phyloP scores from a whole-genome alignment of 768 basidiomycete genomes.

The Amanita pallidorosea region DNA sequence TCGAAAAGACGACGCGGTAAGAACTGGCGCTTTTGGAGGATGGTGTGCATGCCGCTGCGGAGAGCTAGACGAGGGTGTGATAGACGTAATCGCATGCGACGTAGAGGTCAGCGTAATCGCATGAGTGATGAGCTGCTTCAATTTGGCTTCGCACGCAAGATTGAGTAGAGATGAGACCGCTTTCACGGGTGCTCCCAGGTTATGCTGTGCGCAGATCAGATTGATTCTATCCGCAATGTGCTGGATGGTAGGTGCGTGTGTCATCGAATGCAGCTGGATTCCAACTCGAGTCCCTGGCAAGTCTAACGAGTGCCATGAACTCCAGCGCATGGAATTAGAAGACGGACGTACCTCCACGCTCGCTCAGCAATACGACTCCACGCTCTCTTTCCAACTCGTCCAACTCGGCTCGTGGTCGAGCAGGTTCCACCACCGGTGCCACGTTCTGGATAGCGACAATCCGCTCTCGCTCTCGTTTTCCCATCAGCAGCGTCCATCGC shows the following conservation, averaged over 20 bases:
- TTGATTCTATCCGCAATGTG: constrained; percentile 75
- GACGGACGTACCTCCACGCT: constrained; percentile 47
- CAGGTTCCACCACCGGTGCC: constrained; percentile 28
- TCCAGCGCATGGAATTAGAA: neutral
- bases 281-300: constrained; percentile 62
- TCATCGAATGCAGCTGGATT: constrained; percentile 64
- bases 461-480: constrained; percentile 67
- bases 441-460: constrained; percentile 37
- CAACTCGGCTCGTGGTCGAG: constrained; percentile 32
- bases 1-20: constrained; percentile 64
- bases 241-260: constrained; percentile 62
- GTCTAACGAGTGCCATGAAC: constrained; percentile 25
- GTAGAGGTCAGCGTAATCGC: constrained; percentile 68
- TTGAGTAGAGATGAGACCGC: constrained; percentile 60
- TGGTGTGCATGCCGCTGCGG: constrained; percentile 14
- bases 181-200: constrained; percentile 48
- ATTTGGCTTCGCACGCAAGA: constrained; percentile 73
- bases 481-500: constrained; percentile 62
- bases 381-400: constrained; percentile 69
- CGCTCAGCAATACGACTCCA: constrained; percentile 50
- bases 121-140: constrained; percentile 77
- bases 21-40: constrained; percentile 30
- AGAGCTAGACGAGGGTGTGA: constrained; percentile 44
- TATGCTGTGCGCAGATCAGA: constrained; percentile 72
- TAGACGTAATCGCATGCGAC: constrained; percentile 70